These are phyloP conservation scores for Serendipita indica DNA, from an alignment of 768 basidiomycete genomes.

Conservation along the genomic window DNA sequence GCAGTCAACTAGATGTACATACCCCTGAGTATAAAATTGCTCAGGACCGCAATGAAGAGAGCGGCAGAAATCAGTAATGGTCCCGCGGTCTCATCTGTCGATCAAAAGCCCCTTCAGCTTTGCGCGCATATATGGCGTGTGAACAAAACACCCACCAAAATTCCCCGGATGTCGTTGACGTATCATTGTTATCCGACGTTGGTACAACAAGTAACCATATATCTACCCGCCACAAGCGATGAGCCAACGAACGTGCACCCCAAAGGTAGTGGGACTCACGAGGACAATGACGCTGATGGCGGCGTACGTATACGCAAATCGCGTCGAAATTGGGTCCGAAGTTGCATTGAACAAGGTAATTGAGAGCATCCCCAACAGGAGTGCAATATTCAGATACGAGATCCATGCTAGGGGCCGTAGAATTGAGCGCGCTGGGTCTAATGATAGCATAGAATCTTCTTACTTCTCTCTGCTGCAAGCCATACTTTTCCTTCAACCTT, in stretches of 20 bases:
- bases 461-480: slow-evolving; percentile 93
- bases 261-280: slow-evolving; percentile 26
- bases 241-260: not conserved
- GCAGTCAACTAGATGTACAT: too few species aligned
- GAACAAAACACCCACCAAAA: slow-evolving; percentile 45
- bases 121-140: slow-evolving; percentile 8
- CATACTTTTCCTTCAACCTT: slow-evolving; percentile 92
- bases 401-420: slow-evolving; percentile 74
- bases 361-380: slow-evolving; percentile 72
- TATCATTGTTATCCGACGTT: slow-evolving; percentile 81
- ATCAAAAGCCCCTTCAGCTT: not conserved
- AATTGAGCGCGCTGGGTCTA: not conserved
- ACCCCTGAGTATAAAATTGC: slow-evolving; percentile 83
- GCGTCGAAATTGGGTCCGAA: slow-evolving; percentile 45
- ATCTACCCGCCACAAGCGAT: slow-evolving; percentile 32
- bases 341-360: slow-evolving; percentile 83
- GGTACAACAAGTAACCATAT: slow-evolving; percentile 78
- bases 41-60: slow-evolving; percentile 75
- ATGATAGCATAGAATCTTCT: slow-evolving; percentile 19
- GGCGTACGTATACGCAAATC: slow-evolving; percentile 75
- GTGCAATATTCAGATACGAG: slow-evolving; percentile 73
- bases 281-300: slow-evolving; percentile 57
- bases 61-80: slow-evolving; percentile 69
- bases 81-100: slow-evolving; percentile 61
- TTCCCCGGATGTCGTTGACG: slow-evolving; percentile 70